These are phyloP conservation scores for Amoebophrya sp. DNA, from an alignment of 169 alveolate genomes.

Conservation along the genomic window DNA sequence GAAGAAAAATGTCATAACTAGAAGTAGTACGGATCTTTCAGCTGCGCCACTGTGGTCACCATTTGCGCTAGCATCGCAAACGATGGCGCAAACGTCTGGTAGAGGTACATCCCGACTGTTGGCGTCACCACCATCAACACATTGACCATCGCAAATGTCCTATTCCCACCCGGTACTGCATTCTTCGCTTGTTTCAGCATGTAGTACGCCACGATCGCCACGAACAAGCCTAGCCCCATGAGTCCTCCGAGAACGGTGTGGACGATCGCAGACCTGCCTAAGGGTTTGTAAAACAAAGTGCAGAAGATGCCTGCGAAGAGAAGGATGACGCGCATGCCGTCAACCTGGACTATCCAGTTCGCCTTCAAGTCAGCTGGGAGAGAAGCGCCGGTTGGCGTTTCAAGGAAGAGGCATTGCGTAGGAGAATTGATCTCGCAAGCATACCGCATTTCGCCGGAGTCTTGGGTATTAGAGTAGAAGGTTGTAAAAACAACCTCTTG, in stretches of 20 bases:
- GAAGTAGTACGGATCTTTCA: neutral
- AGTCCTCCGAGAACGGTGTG: neutral
- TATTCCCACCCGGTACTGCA: neutral
- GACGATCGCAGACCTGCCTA: neutral
- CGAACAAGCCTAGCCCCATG: neutral
- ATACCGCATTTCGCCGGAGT: neutral
- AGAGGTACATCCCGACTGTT: neutral
- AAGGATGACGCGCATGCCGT: neutral
- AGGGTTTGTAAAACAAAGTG: neutral
- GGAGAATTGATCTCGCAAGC: neutral
- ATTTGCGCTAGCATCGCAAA: neutral
- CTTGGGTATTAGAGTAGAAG: too few relatives aligned
- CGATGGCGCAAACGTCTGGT: neutral
- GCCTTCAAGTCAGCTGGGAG: neutral
- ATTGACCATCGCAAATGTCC: neutral
- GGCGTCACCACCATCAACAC: neutral
- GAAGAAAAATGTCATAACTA: too few relatives aligned
- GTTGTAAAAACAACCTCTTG: too few relatives aligned
- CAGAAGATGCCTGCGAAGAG: neutral
- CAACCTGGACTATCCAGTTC: neutral
- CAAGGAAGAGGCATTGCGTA: neutral
- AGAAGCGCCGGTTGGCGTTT: neutral
- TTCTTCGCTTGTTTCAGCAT: neutral
- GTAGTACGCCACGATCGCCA: neutral
- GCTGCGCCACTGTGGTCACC: neutral